phyloP scores from a whole-genome alignment of 2,329 filamentous ascomycete genomes.

The Cryphonectria radicalis region DNA sequence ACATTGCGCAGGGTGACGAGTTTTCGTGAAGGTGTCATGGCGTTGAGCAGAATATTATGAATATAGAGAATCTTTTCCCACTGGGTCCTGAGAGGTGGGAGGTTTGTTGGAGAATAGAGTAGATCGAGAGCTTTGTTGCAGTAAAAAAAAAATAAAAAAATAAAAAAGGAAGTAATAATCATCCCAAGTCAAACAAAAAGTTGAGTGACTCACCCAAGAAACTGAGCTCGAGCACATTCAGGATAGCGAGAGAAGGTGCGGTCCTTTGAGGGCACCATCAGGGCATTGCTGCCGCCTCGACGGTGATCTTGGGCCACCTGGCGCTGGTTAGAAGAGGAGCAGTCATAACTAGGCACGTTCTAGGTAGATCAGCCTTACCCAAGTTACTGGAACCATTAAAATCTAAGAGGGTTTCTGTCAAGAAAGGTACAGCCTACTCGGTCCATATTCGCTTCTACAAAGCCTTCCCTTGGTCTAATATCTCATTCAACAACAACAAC shows the following conservation, averaged over 20 bases:
- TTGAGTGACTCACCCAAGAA: neutral
- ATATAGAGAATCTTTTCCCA: no score
- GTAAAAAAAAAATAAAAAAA: neutral
- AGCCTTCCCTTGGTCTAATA: no score
- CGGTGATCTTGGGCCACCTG: neutral
- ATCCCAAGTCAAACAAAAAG: neutral
- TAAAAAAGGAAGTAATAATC: neutral
- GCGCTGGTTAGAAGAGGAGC: no score
- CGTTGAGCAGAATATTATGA: neutral
- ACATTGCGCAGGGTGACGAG: conserved; percentile 38
- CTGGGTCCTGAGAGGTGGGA: neutral
- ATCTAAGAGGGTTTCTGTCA: no score
- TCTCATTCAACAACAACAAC: no score
- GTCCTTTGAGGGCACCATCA: neutral
- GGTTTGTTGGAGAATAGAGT: neutral
- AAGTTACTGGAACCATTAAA: no score
- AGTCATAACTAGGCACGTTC: no score
- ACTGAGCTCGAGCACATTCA: no score
- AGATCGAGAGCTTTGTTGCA: no score
- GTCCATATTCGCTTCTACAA: no score
- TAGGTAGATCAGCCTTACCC: no score
- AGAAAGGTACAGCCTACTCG: no score
- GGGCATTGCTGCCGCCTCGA: neutral
- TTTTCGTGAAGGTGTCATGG: conserved; percentile 37
- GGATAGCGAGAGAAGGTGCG: neutral